Conservation (phyloP, 345 rosid species). For the Ailanthus altissimus region DNA sequence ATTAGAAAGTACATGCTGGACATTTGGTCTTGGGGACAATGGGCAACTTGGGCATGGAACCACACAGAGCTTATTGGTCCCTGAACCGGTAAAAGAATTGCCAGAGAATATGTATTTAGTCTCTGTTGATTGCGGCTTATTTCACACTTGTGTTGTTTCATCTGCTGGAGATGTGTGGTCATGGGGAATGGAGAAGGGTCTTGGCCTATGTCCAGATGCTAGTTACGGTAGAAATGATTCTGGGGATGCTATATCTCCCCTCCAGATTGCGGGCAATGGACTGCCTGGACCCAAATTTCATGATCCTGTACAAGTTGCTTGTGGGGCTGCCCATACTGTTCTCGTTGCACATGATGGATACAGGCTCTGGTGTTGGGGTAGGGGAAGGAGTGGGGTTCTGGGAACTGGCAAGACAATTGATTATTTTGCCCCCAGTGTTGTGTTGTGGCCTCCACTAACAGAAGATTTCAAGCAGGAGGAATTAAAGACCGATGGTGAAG, state of each 20-base stretch:
- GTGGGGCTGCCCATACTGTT: slow-evolving; percentile 94
- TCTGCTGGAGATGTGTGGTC: slow-evolving; percentile 85
- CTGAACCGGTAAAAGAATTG: slow-evolving; percentile 67
- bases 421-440: slow-evolving; percentile 47
- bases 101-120: slow-evolving; percentile 49
- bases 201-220: slow-evolving; percentile 89
- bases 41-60: slow-evolving; percentile 93
- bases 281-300: slow-evolving; percentile 44
- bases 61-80: slow-evolving; percentile 54
- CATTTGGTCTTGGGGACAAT: slow-evolving; percentile 84
- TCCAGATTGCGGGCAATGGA: slow-evolving; percentile 38
- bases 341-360: slow-evolving; percentile 70
- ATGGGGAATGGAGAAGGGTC: slow-evolving; percentile 95
- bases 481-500: neutral
- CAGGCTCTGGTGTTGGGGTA: slow-evolving; percentile 91
- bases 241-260: slow-evolving; percentile 78
- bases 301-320: slow-evolving; percentile 63
- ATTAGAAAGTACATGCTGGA: slow-evolving; percentile 68
- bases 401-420: slow-evolving; percentile 63
- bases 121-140: slow-evolving; percentile 88
- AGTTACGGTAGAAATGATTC: slow-evolving; percentile 53
- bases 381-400: slow-evolving; percentile 88
- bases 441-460: slow-evolving; percentile 61
- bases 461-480: slow-evolving; percentile 46
- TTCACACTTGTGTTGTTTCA: slow-evolving; percentile 86